Evolutionary conservation across 257 asterid species (phyloP).

Genomic region (Solanum peruvianum): DNA sequence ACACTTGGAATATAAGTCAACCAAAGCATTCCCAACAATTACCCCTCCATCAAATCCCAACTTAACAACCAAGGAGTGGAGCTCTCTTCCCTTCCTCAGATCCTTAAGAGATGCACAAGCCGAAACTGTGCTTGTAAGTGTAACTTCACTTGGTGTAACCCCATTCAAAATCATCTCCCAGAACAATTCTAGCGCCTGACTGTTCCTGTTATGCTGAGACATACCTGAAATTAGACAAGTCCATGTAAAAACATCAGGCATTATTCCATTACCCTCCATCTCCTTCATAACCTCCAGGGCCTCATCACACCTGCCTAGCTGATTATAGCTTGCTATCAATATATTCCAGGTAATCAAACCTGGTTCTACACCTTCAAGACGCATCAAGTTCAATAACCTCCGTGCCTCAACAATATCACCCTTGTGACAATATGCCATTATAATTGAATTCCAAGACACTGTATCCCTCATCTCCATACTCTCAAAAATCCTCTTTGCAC

Average conservation of each 20-base stretch:
- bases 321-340: conserved; percentile 48
- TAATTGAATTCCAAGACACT: conserved; percentile 70
- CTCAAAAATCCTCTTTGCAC: conserved; percentile 38
- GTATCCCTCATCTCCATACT: conserved; percentile 39
- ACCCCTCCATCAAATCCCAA: conserved; percentile 45
- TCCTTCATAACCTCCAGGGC: conserved; percentile 50
- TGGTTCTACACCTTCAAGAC: conserved; percentile 34
- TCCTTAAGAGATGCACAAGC: conserved; percentile 51
- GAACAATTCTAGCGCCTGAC: conserved; percentile 42
- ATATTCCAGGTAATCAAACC: conserved; percentile 66
- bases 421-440: conserved; percentile 48
- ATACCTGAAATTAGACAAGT: conserved; percentile 56
- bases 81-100: conserved; percentile 51
- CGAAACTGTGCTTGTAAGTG: conserved; percentile 48
- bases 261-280: conserved; percentile 39
- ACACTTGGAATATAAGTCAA: conserved; percentile 80
- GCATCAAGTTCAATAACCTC: conserved; percentile 42
- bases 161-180: conserved; percentile 41
- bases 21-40: conserved; percentile 58
- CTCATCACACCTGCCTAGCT: conserved; percentile 42
- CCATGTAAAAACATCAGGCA: conserved; percentile 78
- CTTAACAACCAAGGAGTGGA: conserved; percentile 49
- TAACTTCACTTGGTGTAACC: conserved; percentile 54
- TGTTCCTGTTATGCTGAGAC: conserved; percentile 38
- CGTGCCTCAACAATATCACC: conserved; percentile 42